These are phyloP conservation scores for Suillus weaverae DNA, from an alignment of 768 basidiomycete genomes.

Conservation along the genomic window DNA sequence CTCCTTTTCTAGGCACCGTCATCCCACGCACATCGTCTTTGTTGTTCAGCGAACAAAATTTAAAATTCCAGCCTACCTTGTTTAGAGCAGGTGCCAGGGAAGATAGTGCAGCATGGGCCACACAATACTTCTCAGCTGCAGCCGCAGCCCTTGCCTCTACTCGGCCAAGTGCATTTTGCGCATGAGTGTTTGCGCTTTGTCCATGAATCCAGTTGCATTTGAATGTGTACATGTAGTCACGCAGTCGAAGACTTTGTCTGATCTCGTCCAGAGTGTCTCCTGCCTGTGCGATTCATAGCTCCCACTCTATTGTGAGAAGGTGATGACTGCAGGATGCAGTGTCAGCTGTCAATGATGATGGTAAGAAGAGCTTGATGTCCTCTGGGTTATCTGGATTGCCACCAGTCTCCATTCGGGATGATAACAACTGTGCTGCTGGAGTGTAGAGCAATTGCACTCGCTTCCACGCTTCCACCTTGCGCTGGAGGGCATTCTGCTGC, in stretches of 20 bases:
- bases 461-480: constrained; percentile 31
- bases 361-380: neutral
- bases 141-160: constrained; percentile 12
- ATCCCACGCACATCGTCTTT: neutral
- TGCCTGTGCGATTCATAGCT: neutral
- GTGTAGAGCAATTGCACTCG: constrained; percentile 17
- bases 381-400: neutral
- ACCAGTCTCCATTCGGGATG: neutral
- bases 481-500: constrained; percentile 18
- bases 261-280: constrained; percentile 8
- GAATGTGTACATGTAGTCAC: constrained; percentile 11
- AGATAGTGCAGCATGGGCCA: constrained; percentile 8
- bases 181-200: constrained; percentile 11
- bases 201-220: constrained; percentile 16
- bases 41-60: neutral
- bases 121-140: constrained; percentile 6
- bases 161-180: constrained; percentile 3
- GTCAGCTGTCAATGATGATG: neutral
- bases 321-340: neutral
- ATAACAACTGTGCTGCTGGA: neutral
- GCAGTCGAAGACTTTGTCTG: constrained; percentile 11
- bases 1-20: neutral
- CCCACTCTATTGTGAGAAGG: constrained; percentile 1
- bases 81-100: neutral
- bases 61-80: constrained; percentile 1